These are phyloP conservation scores for Meyerozyma elateridarum DNA, from an alignment of 1,139 yeast genomes.

Conservation along the genomic window DNA sequence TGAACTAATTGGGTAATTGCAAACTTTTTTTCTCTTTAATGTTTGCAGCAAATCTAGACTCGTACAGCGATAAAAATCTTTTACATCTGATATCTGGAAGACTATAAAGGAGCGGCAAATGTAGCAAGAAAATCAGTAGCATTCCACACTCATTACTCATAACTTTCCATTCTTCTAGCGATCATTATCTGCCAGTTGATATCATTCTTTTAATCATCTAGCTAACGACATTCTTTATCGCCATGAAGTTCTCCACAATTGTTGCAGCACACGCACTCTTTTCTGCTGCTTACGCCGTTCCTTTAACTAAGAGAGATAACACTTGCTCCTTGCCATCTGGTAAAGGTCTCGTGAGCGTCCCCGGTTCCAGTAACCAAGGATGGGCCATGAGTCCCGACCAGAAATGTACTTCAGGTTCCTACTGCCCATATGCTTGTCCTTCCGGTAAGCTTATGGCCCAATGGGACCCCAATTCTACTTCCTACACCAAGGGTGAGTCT, in stretches of 20 bases:
- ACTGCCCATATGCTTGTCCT: conserved; percentile 87
- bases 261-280: conserved; percentile 7
- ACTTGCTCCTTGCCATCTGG: conserved; percentile 66
- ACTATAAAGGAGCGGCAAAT: conserved; percentile 1
- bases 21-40: conserved; percentile 1
- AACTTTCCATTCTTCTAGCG: too few relatives aligned
- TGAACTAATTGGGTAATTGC: conserved; percentile 2
- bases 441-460: conserved; percentile 80
- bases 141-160: too few relatives aligned
- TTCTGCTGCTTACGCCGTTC: conserved; percentile 22
- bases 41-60: conserved; percentile 4
- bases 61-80: not conserved
- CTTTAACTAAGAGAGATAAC: conserved; percentile 22
- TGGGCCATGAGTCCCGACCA: conserved; percentile 88
- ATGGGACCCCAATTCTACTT: conserved; percentile 61
- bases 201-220: conserved; percentile 2
- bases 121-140: too few relatives aligned
- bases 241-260: not conserved
- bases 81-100: not conserved
- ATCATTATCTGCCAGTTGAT: conserved; percentile 2
- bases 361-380: conserved; percentile 58
- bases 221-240: conserved; percentile 3
- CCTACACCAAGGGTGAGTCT: conserved; percentile 64
- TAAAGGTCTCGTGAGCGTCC: conserved; percentile 62
- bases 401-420: conserved; percentile 63